Evolutionary conservation across 1,284 basidiomycete species (phyloP), one percentile per base, ranked within the genome.

Genomic region (Dichomitus squalens): DNA sequence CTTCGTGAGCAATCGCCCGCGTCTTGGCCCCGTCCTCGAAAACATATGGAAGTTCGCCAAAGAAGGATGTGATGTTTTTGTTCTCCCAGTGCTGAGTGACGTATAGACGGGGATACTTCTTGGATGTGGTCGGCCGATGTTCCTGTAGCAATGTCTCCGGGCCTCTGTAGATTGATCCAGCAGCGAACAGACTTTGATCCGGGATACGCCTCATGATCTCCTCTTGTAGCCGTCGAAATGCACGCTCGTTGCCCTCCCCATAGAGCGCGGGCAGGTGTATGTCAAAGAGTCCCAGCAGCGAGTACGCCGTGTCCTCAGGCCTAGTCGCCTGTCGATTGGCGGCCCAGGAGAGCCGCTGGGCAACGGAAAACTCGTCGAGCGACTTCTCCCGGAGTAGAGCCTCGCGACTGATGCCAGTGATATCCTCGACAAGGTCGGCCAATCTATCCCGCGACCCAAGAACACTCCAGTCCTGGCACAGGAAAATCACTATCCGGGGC

Each of bases 301-400:
- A 52, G 21, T 52, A 52, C 4, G 51, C 51, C 41, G 27, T 21
- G 33, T 52, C 51, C 33, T 52, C 51, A 8, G 29, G 5, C 31
- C 51, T 40, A 7, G 51, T 52, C 33, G 51, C 25, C 31, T 8
- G 4, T 3, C 51, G 51, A 14, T 6, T 9, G 5, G 41, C 41
- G 1, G 51, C 51, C 51, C 51, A 52, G 20, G 33, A 29, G 41
- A 52, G 44, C 33, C 51, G 31, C 31, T 35, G 25, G 1, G 41
- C 40, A 23, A 52, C 41, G 33, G 33, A 20, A 12, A 36, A 21
- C 9, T 36, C 18, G n/a, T 16, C 41, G 2, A 52, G 8, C 3
- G 18, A 20, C 25, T 16, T 27, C 16, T 46, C 27, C 33, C 14
- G 23, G 12, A 31, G 14, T 20, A 52, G 20, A 5, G 38, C 31